These are phyloP conservation scores for Saksenaea oblongispora DNA, from an alignment of 371 early-diverging fungal species.

Conservation along the genomic window DNA sequence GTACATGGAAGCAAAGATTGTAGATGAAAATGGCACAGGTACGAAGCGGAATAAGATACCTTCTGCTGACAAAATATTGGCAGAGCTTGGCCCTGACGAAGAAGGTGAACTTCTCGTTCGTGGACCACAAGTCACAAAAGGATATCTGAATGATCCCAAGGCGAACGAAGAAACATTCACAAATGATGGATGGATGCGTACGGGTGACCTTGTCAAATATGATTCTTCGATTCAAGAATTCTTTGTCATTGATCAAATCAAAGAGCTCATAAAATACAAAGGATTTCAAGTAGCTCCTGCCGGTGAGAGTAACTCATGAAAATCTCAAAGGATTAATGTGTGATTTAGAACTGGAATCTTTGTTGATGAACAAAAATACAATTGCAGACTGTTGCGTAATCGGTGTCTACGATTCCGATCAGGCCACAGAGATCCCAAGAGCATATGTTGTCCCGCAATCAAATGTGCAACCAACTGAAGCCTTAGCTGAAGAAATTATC, in stretches of 20 bases:
- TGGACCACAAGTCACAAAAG: slow-evolving; percentile 85
- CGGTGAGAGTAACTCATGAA: slow-evolving; percentile 14
- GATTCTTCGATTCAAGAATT: slow-evolving; percentile 58
- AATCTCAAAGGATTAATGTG: neutral
- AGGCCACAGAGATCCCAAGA: slow-evolving; percentile 78
- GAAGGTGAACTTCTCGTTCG: slow-evolving; percentile 77
- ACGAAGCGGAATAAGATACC: no score
- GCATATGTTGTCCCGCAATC: slow-evolving; percentile 72
- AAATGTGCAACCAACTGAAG: slow-evolving; percentile 13
- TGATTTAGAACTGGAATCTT: slow-evolving; percentile 73
- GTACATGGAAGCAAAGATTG: slow-evolving; percentile 67
- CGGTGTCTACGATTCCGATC: slow-evolving; percentile 48
- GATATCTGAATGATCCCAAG: slow-evolving; percentile 67
- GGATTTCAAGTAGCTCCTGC: slow-evolving; percentile 80
- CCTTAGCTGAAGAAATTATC: slow-evolving; percentile 25
- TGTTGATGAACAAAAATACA: slow-evolving; percentile 63
- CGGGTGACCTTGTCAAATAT: slow-evolving; percentile 81
- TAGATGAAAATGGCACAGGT: slow-evolving; percentile 46
- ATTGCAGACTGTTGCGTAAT: slow-evolving; percentile 79
- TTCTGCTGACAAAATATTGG: neutral
- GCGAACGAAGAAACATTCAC: slow-evolving; percentile 76
- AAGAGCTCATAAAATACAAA: slow-evolving; percentile 79
- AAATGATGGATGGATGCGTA: slow-evolving; percentile 74
- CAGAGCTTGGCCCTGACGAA: slow-evolving; percentile 57
- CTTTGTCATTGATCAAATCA: slow-evolving; percentile 70